Conservation (phyloP, 306 rosid genomes). For the Inga oerstediana region DNA sequence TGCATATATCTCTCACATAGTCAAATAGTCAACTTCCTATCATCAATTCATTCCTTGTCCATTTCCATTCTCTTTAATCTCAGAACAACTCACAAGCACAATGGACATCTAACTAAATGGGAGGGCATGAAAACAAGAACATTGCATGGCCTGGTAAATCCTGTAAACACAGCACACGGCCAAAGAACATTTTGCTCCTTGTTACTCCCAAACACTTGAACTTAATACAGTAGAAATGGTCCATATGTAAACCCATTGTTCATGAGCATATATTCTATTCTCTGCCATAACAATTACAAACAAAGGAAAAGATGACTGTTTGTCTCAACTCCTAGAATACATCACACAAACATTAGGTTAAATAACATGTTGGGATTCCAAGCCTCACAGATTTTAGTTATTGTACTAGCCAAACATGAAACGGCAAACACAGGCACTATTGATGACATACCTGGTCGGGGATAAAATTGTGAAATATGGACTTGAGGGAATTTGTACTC, state of each 20-base stretch:
- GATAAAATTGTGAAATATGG: conserved; percentile 97
- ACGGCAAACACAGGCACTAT: background rate
- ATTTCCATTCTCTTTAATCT: background rate
- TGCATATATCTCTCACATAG: background rate
- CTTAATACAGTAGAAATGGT: background rate
- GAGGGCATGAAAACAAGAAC: background rate
- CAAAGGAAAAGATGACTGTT: background rate
- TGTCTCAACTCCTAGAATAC: background rate
- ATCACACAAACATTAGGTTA: background rate
- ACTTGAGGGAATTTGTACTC: conserved; percentile 88
- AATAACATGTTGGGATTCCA: background rate
- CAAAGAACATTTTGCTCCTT: background rate
- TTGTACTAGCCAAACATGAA: background rate
- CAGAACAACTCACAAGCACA: background rate
- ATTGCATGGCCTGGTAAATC: background rate
- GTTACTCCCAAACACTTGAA: background rate
- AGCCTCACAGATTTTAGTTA: background rate
- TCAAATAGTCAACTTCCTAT: background rate
- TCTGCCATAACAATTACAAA: background rate
- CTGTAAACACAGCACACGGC: background rate
- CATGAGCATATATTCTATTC: background rate
- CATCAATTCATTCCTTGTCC: background rate
- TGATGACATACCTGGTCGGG: conserved; percentile 79
- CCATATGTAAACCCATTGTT: background rate
- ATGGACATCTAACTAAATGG: too few species aligned